Evolutionary conservation across 2,329 filamentous ascomycete genomes (phyloP).

Genomic region (Ophiocordyceps unilateralis): DNA sequence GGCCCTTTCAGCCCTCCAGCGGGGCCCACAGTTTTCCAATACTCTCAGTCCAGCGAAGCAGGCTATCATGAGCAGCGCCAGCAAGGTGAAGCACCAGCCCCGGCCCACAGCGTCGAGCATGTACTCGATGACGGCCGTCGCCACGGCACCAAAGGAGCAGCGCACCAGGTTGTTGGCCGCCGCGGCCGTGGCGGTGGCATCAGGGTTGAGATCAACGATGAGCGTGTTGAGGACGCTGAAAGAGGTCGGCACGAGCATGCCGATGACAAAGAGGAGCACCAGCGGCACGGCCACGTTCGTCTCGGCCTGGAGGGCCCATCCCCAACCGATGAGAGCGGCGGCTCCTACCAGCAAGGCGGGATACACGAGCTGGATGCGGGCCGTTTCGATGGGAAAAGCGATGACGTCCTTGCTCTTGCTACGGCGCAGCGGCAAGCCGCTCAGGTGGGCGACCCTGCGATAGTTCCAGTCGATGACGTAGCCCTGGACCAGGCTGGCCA

Average conservation of each 20-base stretch:
- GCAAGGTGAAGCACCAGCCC: constrained; percentile 46
- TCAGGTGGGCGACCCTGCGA: constrained; percentile 41
- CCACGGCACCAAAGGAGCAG: constrained; percentile 42
- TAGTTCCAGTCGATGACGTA: constrained; percentile 51
- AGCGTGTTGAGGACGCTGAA: constrained; percentile 48
- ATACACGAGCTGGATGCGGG: constrained; percentile 34
- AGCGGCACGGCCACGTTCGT: constrained; percentile 35
- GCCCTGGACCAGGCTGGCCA: constrained; percentile 36
- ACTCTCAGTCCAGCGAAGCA: constrained; percentile 31
- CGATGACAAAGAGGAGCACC: constrained; percentile 38
- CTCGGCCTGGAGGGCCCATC: constrained; percentile 36
- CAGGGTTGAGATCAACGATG: constrained; percentile 44
- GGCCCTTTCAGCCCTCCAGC: constrained; percentile 32
- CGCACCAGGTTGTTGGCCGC: constrained; percentile 47
- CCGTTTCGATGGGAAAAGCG: constrained; percentile 36
- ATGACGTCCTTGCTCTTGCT: constrained; percentile 35
- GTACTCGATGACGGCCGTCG: constrained; percentile 39
- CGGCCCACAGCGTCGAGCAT: constrained; percentile 39
- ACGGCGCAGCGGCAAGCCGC: constrained; percentile 42
- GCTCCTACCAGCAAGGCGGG: constrained; percentile 37
- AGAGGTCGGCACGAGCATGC: constrained; percentile 38
- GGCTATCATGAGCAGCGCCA: constrained; percentile 30
- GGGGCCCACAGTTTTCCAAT: constrained; percentile 29
- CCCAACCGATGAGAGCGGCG: constrained; percentile 34
- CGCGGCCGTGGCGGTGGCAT: constrained; percentile 42